Evolutionary conservation across 176 grass and related monocot species (phyloP).

Genomic region (Musa acuminata): DNA sequence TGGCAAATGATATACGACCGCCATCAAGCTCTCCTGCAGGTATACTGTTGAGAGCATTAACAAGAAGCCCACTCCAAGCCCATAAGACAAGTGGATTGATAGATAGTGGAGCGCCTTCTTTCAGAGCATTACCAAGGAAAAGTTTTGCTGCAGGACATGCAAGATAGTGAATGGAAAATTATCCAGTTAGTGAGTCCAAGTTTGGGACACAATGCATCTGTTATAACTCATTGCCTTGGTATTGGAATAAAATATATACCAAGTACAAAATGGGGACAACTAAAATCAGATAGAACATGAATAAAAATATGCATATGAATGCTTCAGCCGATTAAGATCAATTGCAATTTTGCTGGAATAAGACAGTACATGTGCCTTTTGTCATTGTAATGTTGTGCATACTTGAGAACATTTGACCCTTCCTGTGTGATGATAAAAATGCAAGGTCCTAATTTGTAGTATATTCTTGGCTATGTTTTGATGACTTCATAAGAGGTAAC

Average conservation of each 20-base stretch:
- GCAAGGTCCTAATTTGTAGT: neutral
- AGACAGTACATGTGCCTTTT: neutral
- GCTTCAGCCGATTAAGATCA: neutral
- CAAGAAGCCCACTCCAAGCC: conserved; percentile 88
- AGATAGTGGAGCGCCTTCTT: conserved; percentile 78
- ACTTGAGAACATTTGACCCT: neutral
- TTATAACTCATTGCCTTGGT: neutral
- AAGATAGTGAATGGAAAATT: neutral
- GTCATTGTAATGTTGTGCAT: neutral
- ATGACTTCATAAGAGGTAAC: neutral
- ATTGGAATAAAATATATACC: neutral
- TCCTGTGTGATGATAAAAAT: neutral
- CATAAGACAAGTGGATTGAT: conserved; percentile 89
- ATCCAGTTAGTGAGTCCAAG: neutral
- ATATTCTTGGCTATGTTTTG: neutral
- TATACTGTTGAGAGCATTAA: conserved; percentile 90
- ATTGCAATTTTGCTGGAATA: neutral
- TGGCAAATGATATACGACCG: conserved; percentile 54
- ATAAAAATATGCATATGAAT: neutral
- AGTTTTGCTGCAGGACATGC: conserved; percentile 62
- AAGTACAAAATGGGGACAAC: neutral
- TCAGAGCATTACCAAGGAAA: conserved; percentile 72
- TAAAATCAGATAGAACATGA: no score
- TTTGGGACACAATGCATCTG: neutral
- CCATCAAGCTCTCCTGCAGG: conserved; percentile 89